These are phyloP conservation scores for Pisolithus microcarpus DNA, from an alignment of 768 basidiomycete genomes.

Conservation along the genomic window DNA sequence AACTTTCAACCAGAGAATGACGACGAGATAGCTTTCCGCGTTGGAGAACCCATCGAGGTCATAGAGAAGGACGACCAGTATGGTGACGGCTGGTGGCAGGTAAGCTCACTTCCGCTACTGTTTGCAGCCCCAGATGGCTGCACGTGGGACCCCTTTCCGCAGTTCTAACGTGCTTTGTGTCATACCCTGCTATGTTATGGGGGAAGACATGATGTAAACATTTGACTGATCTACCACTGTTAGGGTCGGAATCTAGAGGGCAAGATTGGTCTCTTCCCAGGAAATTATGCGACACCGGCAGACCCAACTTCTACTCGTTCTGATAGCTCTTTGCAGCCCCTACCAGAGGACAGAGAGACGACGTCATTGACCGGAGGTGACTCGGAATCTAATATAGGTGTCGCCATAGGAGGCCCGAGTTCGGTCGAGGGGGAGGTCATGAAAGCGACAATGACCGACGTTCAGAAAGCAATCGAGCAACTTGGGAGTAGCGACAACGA, in stretches of 20 bases:
- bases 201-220: background rate
- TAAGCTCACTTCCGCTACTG: constrained; percentile 25
- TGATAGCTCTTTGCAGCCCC: constrained; percentile 32
- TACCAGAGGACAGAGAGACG: constrained; percentile 42
- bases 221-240: background rate
- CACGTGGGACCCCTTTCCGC: background rate
- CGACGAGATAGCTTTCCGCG: constrained; percentile 82
- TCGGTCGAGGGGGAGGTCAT: constrained; percentile 50
- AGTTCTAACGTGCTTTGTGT: background rate
- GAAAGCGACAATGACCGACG: constrained; percentile 84
- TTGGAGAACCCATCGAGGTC: constrained; percentile 84
- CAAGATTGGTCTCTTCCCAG: constrained; percentile 85
- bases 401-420: constrained; percentile 20
- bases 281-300: constrained; percentile 70
- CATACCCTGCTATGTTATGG: background rate
- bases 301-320: constrained; percentile 32
- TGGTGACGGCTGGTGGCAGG: constrained; percentile 95
- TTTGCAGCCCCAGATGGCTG: background rate
- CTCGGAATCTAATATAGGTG: constrained; percentile 19
- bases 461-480: constrained; percentile 86
- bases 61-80: constrained; percentile 91
- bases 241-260: constrained; percentile 82
- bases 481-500: constrained; percentile 54
- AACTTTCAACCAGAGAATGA: constrained; percentile 88
- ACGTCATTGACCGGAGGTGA: constrained; percentile 25